Conservation (phyloP, 2,329 filamentous ascomycete species). For the Chaetomium sp. region DNA sequence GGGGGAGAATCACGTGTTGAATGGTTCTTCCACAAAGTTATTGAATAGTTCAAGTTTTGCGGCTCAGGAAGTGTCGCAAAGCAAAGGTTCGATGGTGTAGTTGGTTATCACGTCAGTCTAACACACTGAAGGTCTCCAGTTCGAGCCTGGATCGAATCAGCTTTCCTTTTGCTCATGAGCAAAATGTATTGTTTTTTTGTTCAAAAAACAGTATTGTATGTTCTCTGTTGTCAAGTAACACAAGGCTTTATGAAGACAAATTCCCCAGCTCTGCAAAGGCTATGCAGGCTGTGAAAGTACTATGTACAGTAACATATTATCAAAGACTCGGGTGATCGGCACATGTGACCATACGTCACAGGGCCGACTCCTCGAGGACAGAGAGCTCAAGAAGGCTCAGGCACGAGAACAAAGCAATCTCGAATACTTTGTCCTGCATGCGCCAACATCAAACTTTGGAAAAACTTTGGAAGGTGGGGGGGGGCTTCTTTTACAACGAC, state of each 20-base stretch:
- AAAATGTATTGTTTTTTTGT: background rate
- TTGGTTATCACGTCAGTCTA: constrained; percentile 46
- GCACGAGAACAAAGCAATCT: background rate
- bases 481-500: too few species aligned
- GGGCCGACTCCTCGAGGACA: background rate
- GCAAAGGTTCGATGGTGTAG: constrained; percentile 28
- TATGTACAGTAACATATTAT: too few species aligned
- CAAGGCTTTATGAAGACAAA: background rate
- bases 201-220: too few species aligned
- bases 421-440: too few species aligned
- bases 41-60: background rate
- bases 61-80: background rate
- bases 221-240: too few species aligned
- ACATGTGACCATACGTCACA: background rate
- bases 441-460: too few species aligned
- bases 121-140: constrained; percentile 33
- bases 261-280: background rate
- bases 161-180: background rate
- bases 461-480: too few species aligned
- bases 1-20: constrained; percentile 13
- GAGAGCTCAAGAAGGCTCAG: background rate
- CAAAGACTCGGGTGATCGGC: too few species aligned
- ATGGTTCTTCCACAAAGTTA: too few species aligned
- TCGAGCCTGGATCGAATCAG: constrained; percentile 26
- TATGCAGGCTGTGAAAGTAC: too few species aligned